Evolutionary conservation across 2,329 filamentous ascomycete genomes (phyloP).

Genomic region (Venturia nashicola): DNA sequence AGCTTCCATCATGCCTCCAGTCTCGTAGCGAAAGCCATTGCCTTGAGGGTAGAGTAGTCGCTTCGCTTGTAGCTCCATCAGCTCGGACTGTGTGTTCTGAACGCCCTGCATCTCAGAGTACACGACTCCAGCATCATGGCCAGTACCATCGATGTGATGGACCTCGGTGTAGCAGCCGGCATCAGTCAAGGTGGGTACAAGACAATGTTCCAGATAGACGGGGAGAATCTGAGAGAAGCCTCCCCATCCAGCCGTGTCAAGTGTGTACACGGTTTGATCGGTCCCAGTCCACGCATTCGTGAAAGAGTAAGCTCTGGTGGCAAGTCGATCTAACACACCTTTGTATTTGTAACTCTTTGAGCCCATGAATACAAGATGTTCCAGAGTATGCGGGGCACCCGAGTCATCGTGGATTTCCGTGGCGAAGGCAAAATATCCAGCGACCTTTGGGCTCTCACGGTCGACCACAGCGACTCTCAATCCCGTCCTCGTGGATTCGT

Average conservation of each 20-base stretch:
- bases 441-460: constrained; percentile 85
- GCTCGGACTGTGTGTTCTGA: constrained; percentile 69
- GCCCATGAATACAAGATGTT: constrained; percentile 31
- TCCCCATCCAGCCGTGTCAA: constrained; percentile 93
- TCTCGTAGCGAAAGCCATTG: constrained; percentile 91
- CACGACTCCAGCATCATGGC: constrained; percentile 87
- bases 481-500: constrained; percentile 88
- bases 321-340: constrained; percentile 85
- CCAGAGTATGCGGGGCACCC: constrained; percentile 48
- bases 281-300: constrained; percentile 98
- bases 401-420: constrained; percentile 98
- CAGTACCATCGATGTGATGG: constrained; percentile 85
- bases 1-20: constrained; percentile 92
- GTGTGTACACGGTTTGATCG: constrained; percentile 90
- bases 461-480: constrained; percentile 92
- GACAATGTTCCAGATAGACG: constrained; percentile 87
- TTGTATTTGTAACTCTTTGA: constrained; percentile 92
- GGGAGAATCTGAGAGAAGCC: constrained; percentile 91
- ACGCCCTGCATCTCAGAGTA: constrained; percentile 99
- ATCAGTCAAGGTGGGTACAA: constrained; percentile 84
- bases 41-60: constrained; percentile 77
- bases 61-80: constrained; percentile 76
- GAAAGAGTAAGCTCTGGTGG: constrained; percentile 80
- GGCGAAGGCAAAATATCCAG: constrained; percentile 87
- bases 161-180: constrained; percentile 91